Evolutionary conservation across 2,329 filamentous ascomycete species (phyloP), one percentile per base, ranked within the genome.

Genomic region (Nothophaeocryptopus gaeumannii): DNA sequence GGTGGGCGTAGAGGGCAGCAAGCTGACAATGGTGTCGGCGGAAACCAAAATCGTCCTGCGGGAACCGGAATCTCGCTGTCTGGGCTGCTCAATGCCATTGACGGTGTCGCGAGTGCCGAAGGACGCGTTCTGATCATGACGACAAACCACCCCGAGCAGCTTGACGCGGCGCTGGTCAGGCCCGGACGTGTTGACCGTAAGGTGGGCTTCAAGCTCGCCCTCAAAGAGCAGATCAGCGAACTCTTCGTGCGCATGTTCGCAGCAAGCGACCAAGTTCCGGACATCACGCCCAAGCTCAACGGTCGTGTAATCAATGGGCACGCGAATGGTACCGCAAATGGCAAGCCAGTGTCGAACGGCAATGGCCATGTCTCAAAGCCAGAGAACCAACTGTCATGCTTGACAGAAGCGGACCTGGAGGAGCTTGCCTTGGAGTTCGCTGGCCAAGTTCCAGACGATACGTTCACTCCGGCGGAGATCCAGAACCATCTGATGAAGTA

Each of bases 71-170:
- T 93, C 38, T 88, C 86, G 1, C 77, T 93, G 2, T 88, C 86
- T 0, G 88, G 88, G 0, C 77, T 95, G 1, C 78, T 95, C 44
- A 95, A 95, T 67, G 85, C 86, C 50, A 89, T 95, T 35, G 88
- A 95, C 62, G 87, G 89, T 47, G 87, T 90, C 1, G 86, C 85
- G 1, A 86, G 83, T 2, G 86, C 88, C 60, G 88, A 92, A 70
- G 88, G 87, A 20, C 80, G 86, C 39, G 80, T 92, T 10, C 78
- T 92, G 13, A 84, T 92, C 71, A 89, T 91, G 85, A 91, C 88
- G 0, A 89, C 86, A 30, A 93, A 92, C 68, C 79, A 82, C 52
- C 84, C 85, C 2, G 83, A 91, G 59, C 76, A 80, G 11, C 78
- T 92, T 0, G 87, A 91, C 63, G 78, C 63, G 8, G 62, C 65